Evolutionary conservation across 148 eudicot species (phyloP), one percentile per base, ranked within the genome.

Genomic region (Rhododendron griersonianum): DNA sequence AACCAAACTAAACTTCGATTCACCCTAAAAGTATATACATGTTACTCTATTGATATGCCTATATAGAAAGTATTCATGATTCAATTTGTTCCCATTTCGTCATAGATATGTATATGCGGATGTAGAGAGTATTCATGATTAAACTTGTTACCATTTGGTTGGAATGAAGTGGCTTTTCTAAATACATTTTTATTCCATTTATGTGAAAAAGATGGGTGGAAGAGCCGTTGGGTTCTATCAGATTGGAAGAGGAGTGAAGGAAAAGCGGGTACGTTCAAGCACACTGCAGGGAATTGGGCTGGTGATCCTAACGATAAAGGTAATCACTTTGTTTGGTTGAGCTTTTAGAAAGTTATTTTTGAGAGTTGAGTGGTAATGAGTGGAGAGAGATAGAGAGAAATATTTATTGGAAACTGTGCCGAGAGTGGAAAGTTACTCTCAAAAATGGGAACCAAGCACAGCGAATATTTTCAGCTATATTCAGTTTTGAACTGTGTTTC

Each of bases 291-390:
- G 28, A 95, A 90, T 77, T 96, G 99, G 99, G 84, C 94, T 79
- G 96, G 92, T 75, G 98, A 96, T 92, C 98, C 95, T 87, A 96
- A 96, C 91, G 98, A 96, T 81, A 94, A 90, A 94, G 98, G 98
- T 95, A 87, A 15, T n/a, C n/a, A n/a, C n/a, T n/a, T n/a, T n/a
- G n/a, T n/a, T n/a, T n/a, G n/a, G n/a, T n/a, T n/a, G n/a, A n/a
- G n/a, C n/a, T n/a, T n/a, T n/a, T n/a, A n/a, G n/a, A n/a, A n/a
- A n/a, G n/a, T n/a, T n/a, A n/a, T n/a, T n/a, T n/a, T n/a, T n/a
- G n/a, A n/a, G n/a, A n/a, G n/a, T n/a, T n/a, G n/a, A n/a, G n/a
- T n/a, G n/a, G n/a, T n/a, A n/a, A n/a, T n/a, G n/a, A n/a, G n/a
- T n/a, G n/a, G n/a, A n/a, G n/a, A n/a, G n/a, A n/a, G n/a, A n/a